Base-by-base conservation (phyloP, 1,139 yeast species). In the Lodderomyces pseudojiufengensis region DNA sequence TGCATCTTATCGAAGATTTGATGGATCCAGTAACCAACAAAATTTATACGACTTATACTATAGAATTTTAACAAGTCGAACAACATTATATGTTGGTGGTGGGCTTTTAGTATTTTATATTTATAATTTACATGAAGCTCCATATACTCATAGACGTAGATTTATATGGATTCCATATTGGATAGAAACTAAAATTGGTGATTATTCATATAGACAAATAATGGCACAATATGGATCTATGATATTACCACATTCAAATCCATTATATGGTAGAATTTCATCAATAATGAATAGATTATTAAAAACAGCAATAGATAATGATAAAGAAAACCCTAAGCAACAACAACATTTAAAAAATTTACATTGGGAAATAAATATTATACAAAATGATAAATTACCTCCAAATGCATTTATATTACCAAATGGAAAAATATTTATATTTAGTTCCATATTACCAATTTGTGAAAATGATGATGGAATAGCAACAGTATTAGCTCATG, bases 351-450 rank as follows among this genome's bases (percentile, higher is more conserved):
- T 69, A 40, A 55, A 59, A 41, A 55, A 61, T 23, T 56, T 78
- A 18, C 69, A 84, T 31, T 92, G 98, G 98, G 67, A 76, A 46
- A 78, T 92, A 26, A 88, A 87, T 57, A 85, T 94, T 20, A 78
- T 92, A 31, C 73, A 81, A 44, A 68, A 58, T 11, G 85, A 83
- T 48, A 63, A 69, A 12, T 55, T 53, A 23, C 85, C 96, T 3
- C 97, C 98, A 2, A 92, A 92, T 60, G 98, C 98, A 2, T 92
- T 94, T 60, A 95, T 92, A 20, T 67, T 92, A 35, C 97, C 97
- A 15, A 92, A 94, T 41, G 98, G 98, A 9, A 90, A 90, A 59
- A 95, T 94, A 30, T 92, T 92, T 60, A 87, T 92, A 13, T 86
- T 86, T 51, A 72, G 83, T 33, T 78, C 86, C 13, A 86, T 94